These are phyloP conservation scores for Sugiyamaella chiloensis DNA, from an alignment of 805 yeast species.

Conservation along the genomic window DNA sequence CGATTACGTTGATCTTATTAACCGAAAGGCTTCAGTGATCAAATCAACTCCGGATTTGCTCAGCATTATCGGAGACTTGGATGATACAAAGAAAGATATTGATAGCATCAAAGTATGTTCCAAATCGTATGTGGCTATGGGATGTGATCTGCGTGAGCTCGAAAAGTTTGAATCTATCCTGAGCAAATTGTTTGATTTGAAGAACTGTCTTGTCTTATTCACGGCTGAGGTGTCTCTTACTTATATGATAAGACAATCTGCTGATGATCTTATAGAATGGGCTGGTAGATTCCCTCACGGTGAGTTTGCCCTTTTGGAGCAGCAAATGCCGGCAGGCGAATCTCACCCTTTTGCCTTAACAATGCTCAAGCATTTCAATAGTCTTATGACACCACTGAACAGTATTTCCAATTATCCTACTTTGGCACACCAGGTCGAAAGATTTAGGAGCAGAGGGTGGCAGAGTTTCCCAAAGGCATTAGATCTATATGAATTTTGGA, in stretches of 20 bases:
- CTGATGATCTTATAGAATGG: slow-evolving; percentile 56
- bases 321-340: slow-evolving; percentile 61
- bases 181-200: slow-evolving; percentile 16
- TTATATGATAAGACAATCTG: slow-evolving; percentile 65
- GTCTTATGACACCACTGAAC: slow-evolving; percentile 63
- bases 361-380: slow-evolving; percentile 69
- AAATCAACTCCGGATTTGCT: slow-evolving; percentile 45
- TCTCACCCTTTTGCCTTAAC: slow-evolving; percentile 67
- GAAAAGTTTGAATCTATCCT: slow-evolving; percentile 35
- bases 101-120: slow-evolving; percentile 27
- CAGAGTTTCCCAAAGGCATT: slow-evolving; percentile 32
- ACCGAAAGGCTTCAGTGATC: slow-evolving; percentile 54
- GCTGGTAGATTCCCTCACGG: slow-evolving; percentile 44
- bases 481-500: slow-evolving; percentile 62
- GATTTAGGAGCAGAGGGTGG: slow-evolving; percentile 52
- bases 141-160: slow-evolving; percentile 59
- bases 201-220: slow-evolving; percentile 42
- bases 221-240: slow-evolving; percentile 83
- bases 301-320: slow-evolving; percentile 68
- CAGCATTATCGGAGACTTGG: slow-evolving; percentile 41
- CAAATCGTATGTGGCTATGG: slow-evolving; percentile 51
- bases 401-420: slow-evolving; percentile 60
- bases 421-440: slow-evolving; percentile 42
- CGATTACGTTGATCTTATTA: slow-evolving; percentile 69
- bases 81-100: not conserved